Conservation (phyloP, 345 rosid genomes). For the Mallotus nudiflorus region DNA sequence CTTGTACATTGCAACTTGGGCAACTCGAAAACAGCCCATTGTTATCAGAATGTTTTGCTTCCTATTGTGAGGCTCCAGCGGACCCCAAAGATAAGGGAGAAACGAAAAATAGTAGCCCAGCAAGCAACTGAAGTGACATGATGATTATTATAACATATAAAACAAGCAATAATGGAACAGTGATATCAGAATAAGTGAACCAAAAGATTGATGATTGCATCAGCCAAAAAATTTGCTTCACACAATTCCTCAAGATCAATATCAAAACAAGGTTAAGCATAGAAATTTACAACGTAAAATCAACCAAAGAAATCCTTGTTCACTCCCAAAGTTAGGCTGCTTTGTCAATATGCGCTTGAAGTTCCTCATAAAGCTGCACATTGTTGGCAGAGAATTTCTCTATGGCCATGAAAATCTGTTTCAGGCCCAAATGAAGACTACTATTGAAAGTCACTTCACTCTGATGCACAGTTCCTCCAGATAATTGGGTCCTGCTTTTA, state of each 20-base stretch:
- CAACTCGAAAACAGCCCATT: too few relatives aligned
- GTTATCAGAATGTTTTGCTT: too few relatives aligned
- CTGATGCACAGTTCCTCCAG: slow-evolving; percentile 7
- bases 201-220: too few relatives aligned
- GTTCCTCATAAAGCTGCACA: slow-evolving; percentile 34
- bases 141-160: too few relatives aligned
- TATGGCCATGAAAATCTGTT: slow-evolving; percentile 38
- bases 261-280: not conserved
- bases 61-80: too few relatives aligned
- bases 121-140: too few relatives aligned
- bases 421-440: slow-evolving; percentile 32
- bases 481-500: not conserved
- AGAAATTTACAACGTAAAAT: not conserved
- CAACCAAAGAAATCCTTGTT: not conserved
- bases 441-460: not conserved
- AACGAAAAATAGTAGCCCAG: too few relatives aligned
- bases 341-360: slow-evolving; percentile 25
- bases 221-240: not conserved
- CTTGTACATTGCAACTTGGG: too few relatives aligned
- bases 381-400: slow-evolving; percentile 40
- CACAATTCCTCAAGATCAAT: not conserved
- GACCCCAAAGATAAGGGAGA: too few relatives aligned
- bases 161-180: too few relatives aligned
- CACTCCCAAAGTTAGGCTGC: not conserved
- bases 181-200: too few relatives aligned